Base-by-base conservation (phyloP, 768 basidiomycete genomes). In the Pisolithus marmoratus region DNA sequence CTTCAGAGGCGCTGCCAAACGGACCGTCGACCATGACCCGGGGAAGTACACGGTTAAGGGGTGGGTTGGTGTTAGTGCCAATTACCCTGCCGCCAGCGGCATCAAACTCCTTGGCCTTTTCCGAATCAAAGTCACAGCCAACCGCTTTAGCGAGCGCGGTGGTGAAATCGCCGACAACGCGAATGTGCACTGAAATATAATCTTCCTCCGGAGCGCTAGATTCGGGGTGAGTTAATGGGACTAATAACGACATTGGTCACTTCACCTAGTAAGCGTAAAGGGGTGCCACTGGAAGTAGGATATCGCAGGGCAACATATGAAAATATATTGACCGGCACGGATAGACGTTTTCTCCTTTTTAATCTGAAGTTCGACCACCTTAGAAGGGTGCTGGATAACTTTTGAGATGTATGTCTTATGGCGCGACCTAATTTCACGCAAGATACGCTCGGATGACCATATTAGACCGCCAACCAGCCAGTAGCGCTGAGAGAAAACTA, bases 251-350 rank as follows among this genome's bases (percentile, higher is more conserved):
- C 37, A 15, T 6, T 45, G 23, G 46, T 37, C 29, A 58, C 55
- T n/a, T 19, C 48, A 83, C 84, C 84, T 87, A 31, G 92, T 95
- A 54, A 96, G 80, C 15, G 94, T 95, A 78, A 96, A 96, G 8
- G 94, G 93, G 63, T 97, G 94, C 89, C 93, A 97, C 66, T 96
- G 92, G 77, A 87, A 94, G 73, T 92, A 95, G 19, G 87, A 91
- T 43, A 97, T 75, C 69, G 92, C 89, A 8, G 94, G 94, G 72
- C 90, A 93, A 57, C 76, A 85, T 46, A 96, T 69, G 76, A 95
- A 94, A 66, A 97, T 90, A 69, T 96, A 97, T 67, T 95, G 90
- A 19, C 93, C 93, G 1, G 93, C 91, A 11, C 85, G 79, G 26
- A 81, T 83, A 1, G 74, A 84, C 0, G 83, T 91, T 72, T 86